Percentiles rank a stretch among this genome's conserved stretches.
These are phyloP conservation scores for Graphiopsis chlorocephala DNA, from an alignment of 2,329 filamentous ascomycete species.

Conservation along the genomic window DNA sequence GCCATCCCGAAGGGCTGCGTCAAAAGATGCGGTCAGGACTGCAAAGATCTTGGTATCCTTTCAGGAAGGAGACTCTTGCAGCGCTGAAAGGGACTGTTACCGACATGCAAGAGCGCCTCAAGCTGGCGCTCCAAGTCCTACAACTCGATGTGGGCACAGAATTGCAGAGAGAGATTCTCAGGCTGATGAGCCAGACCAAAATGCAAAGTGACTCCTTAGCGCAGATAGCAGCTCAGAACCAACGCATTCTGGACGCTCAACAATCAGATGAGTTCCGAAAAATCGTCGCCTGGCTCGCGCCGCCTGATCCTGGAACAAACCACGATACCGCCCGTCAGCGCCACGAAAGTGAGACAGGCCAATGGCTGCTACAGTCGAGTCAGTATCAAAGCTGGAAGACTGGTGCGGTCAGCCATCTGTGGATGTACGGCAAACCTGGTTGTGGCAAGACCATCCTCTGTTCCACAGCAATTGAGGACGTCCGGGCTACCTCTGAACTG, in stretches of 20 bases:
- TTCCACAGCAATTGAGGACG: conserved; percentile 25
- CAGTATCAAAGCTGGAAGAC: conserved; percentile 23
- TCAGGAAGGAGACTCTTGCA: conserved; percentile 16
- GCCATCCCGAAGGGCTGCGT: conserved; percentile 11
- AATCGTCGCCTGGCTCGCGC: conserved; percentile 21
- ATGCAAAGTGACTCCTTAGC: background rate
- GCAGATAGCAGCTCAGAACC: background rate
- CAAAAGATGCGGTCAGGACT: conserved; percentile 15
- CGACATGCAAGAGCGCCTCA: conserved; percentile 15
- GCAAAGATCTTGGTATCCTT: conserved; percentile 19
- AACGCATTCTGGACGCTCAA: conserved; percentile 6
- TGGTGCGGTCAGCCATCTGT: conserved; percentile 19
- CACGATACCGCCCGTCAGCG: conserved; percentile 21
- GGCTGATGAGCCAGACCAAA: background rate
- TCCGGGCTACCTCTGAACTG: conserved; percentile 15
- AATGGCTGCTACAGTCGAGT: conserved; percentile 21
- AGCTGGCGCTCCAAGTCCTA: conserved; percentile 17
- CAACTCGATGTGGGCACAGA: conserved; percentile 19
- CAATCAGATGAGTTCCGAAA: conserved; percentile 18
- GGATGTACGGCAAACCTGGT: conserved; percentile 25
- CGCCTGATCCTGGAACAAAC: conserved; percentile 24
- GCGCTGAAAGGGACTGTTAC: conserved; percentile 14
- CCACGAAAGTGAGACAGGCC: conserved; percentile 23
- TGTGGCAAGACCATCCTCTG: conserved; percentile 27
- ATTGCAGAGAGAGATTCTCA: background rate